Base-by-base conservation (phyloP, 495 filamentous ascomycete genomes). In the Amorphotheca resinae region DNA sequence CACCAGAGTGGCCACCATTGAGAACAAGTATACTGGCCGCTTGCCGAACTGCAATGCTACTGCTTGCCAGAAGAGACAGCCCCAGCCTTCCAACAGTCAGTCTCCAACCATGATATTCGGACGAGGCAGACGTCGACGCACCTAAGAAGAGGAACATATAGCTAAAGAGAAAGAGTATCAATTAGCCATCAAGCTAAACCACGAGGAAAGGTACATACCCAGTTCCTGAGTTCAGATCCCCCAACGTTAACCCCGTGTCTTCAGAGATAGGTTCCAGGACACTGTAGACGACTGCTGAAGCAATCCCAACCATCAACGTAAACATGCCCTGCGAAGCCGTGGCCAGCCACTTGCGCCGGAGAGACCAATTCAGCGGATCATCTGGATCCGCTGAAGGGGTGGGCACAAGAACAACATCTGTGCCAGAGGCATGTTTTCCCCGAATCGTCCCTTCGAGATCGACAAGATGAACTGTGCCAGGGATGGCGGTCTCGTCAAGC, bases 31-130 rank as follows among this genome's bases (percentile, higher is more conserved):
- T 1, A 74, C 72, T 34, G 73, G 61, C n/a, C 79, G 64, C 57
- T 80, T 80, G 25, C 79, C 79, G 62, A 73, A 82, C 45, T 78
- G 70, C 44, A 80, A 56, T 0, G 78, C 74, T 34, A 80, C 67
- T 0, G 77, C 76, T 56, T 83, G 78, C 79, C 78, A 83, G 53
- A 81, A 74, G 2, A 83, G 54, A 41, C 77, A 64, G 0, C 75
- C 74, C 75, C 72, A 80, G 3, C 76, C 76, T 37, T 4, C 9
- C 9, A 74, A 66, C 18, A 77, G 50, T 30, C 20, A 33, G 38
- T 7, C 12, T 28, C 1, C 23, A 17, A 8, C 5, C 33, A 28
- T 16, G 16, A 25, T 7, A 11, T 5, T 12, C 21, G n/a, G 5
- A 3, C 20, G 2, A 11, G 5, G 4, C 6, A 30, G 12, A 9